Base-by-base conservation (phyloP, 2,329 filamentous ascomycete genomes). In the Meredithiella fracta region DNA sequence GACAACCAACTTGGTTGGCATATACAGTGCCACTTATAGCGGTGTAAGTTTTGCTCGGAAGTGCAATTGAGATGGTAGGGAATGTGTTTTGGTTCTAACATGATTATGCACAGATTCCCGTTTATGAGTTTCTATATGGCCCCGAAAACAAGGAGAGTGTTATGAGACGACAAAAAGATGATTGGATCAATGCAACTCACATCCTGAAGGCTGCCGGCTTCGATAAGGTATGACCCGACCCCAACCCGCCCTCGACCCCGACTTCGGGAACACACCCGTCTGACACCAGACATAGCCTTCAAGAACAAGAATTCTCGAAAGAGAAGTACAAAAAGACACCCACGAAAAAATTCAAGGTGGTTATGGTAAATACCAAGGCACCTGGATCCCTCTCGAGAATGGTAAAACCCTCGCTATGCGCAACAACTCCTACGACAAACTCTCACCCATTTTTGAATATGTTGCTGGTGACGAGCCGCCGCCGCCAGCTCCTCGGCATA, bases 111-210 rank as follows among this genome's bases (percentile, higher is more conserved):
- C 64, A 96, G 88, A 89, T 95, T 60, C 91, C 91, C 37, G 91
- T 97, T 9, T 96, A 92, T 67, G 92, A 97, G 67, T 92, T 81
- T 70, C 89, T 94, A 67, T 83, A 94, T 63, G 87, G 83, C 37
- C 76, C 74, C 62, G 88, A 94, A 66, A 66, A 82, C 31, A 82
- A 84, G 66, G 79, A 85, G 64, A 88, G 96, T 86, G 86, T 97
- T 61, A 98, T 98, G 92, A 85, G 92, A 68, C 81, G 92, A 53
- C 82, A 91, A 59, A 79, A 82, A 54, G 92, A 98, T 68, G 82
- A 97, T 69, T 98, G 91, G 89, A 92, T 98, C 72, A 98, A 98
- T 74, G 92, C 92, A n/a, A 98, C 92, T 55, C 92, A 98, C 66
- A 97, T 98, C 59, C 73, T 98, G 51, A 98, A 98, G 67, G 88